Evolutionary conservation across 495 filamentous ascomycete genomes (phyloP).

Genomic region (Paragyromitra xinjiangensis): DNA sequence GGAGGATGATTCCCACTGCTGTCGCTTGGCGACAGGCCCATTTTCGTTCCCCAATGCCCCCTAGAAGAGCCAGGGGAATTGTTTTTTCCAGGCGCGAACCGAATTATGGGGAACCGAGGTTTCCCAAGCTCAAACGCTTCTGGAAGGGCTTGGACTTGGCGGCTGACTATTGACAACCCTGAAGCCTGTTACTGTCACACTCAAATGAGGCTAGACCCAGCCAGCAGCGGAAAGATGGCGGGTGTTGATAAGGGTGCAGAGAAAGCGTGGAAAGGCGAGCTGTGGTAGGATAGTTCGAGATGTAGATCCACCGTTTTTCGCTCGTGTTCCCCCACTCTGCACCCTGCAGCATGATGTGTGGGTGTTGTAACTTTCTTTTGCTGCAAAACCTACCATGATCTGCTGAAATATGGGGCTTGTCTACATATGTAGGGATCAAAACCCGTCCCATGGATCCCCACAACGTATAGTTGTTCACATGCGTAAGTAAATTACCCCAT

Average conservation of each 20-base stretch:
- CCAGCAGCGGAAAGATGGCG: conserved; percentile 32
- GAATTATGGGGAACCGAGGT: conserved; percentile 47
- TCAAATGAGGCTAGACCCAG: not conserved
- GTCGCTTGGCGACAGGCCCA: too few relatives aligned
- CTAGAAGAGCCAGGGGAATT: conserved; percentile 23
- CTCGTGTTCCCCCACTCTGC: conserved; percentile 48
- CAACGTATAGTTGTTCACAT: conserved; percentile 16
- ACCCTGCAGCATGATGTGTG: conserved; percentile 28
- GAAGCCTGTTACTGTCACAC: too few relatives aligned
- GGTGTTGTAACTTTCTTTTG: conserved; percentile 22
- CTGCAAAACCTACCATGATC: conserved; percentile 1
- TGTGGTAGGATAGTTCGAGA: conserved; percentile 27
- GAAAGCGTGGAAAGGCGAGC: not conserved
- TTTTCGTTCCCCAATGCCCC: not conserved
- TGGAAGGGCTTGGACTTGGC: conserved; percentile 29
- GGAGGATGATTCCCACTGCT: not conserved
- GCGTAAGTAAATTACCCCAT: conserved; percentile 27
- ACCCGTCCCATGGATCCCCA: conserved; percentile 40
- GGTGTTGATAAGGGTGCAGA: conserved; percentile 46
- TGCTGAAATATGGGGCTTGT: conserved; percentile 30
- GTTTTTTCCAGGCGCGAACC: conserved; percentile 31
- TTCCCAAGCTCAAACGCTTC: conserved; percentile 33
- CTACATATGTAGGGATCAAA: conserved; percentile 44
- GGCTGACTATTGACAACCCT: not conserved
- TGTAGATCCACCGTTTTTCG: conserved; percentile 35